Evolutionary conservation across 208 protist genomes (phyloP).

Genomic region (Plasmodiophora brassicae): DNA sequence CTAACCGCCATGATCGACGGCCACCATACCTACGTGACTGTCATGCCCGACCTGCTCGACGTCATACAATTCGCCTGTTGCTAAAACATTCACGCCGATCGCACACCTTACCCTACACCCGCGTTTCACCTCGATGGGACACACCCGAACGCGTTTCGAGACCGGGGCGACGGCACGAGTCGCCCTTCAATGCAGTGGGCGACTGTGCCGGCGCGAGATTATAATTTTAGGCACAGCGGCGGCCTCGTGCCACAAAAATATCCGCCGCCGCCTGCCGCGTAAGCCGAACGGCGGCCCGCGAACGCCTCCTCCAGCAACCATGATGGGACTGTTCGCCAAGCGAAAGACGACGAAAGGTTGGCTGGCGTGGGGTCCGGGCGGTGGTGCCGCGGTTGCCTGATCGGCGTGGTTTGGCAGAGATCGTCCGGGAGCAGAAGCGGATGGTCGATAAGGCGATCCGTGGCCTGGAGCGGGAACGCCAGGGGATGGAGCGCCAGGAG

Average conservation of each 20-base stretch:
- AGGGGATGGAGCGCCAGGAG: constrained; percentile 18
- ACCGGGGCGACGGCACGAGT: too few relatives aligned
- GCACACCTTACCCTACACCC: too few relatives aligned
- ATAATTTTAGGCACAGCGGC: too few relatives aligned
- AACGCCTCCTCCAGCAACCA: too few relatives aligned
- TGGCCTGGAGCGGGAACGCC: neutral
- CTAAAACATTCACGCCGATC: too few relatives aligned
- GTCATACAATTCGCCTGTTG: neutral
- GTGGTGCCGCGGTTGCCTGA: neutral
- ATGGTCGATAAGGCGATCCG: constrained; percentile 32
- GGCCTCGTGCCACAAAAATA: too few relatives aligned
- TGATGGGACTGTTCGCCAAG: constrained; percentile 16
- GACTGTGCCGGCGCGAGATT: too few relatives aligned
- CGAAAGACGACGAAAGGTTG: constrained; percentile 26
- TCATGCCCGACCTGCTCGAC: neutral
- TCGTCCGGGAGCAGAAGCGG: constrained; percentile 35
- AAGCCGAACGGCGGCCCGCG: too few relatives aligned
- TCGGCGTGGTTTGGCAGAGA: neutral
- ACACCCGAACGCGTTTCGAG: too few relatives aligned
- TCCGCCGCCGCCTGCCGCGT: too few relatives aligned
- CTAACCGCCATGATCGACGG: neutral
- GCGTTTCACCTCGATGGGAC: too few relatives aligned
- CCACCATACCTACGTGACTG: neutral
- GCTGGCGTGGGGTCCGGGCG: neutral
- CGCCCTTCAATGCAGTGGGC: too few relatives aligned